A percentile compares a stretch with the other conserved stretches of the same genome.
phyloP scores from a whole-genome alignment of 148 eudicot genomes.

The Chenopodium suecicum region DNA sequence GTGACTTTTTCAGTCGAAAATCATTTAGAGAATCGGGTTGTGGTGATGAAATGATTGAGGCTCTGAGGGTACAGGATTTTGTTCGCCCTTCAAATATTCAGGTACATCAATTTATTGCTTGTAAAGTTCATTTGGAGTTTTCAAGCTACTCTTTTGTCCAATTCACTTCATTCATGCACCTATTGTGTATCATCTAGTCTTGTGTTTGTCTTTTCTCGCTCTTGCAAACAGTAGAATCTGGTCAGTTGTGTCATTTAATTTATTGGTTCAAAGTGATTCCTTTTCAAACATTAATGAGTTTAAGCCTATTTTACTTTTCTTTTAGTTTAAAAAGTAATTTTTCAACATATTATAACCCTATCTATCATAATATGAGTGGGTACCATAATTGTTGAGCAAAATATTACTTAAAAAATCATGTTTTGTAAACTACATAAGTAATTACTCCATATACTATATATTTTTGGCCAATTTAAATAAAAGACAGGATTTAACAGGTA shows the following conservation, averaged over 20 bases:
- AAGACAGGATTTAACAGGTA: no score
- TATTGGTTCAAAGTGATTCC: not conserved
- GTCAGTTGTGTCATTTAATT: not conserved
- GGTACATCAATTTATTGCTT: slow-evolving; percentile 36
- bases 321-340: no score
- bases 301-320: no score
- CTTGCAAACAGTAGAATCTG: not conserved
- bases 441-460: no score
- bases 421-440: no score
- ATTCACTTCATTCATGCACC: slow-evolving; percentile 1
- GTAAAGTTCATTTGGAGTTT: slow-evolving; percentile 3
- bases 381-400: no score
- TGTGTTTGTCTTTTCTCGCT: not conserved
- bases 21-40: slow-evolving; percentile 69
- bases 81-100: slow-evolving; percentile 79
- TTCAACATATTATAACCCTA: no score
- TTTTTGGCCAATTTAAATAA: no score
- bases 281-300: not conserved
- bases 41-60: slow-evolving; percentile 56
- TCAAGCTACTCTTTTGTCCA: slow-evolving; percentile 10
- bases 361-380: no score
- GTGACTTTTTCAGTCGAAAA: slow-evolving; percentile 70
- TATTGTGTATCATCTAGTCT: not conserved
- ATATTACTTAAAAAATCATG: no score
- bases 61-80: slow-evolving; percentile 54